Conservation (phyloP, 768 basidiomycete genomes). For the Leccinum disarticulatum region DNA sequence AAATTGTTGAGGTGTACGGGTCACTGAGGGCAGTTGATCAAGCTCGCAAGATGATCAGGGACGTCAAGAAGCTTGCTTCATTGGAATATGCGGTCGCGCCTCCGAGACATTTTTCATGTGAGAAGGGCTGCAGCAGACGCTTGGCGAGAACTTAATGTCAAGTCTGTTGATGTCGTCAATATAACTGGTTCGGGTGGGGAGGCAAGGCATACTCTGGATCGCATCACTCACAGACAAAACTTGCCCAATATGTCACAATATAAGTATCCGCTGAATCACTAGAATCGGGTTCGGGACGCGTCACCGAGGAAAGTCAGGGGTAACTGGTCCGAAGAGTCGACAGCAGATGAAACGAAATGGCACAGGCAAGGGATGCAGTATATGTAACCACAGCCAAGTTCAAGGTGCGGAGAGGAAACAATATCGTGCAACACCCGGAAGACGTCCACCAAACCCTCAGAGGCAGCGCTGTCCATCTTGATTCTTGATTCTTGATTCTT, state of each 20-base stretch:
- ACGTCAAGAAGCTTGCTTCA: constrained; percentile 44
- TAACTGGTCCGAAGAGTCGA: constrained; percentile 51
- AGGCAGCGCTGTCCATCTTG: constrained; percentile 67
- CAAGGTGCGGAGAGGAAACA: constrained; percentile 40
- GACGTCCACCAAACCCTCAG: constrained; percentile 20
- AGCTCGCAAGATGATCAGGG: constrained; percentile 45
- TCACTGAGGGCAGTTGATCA: constrained; percentile 10
- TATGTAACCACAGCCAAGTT: constrained; percentile 59
- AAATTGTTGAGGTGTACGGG: constrained; percentile 45
- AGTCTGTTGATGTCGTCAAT: constrained; percentile 39
- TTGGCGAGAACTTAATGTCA: constrained; percentile 29
- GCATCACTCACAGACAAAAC: constrained; percentile 36
- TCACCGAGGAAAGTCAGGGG: constrained; percentile 70
- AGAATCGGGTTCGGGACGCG: constrained; percentile 49
- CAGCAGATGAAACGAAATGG: constrained; percentile 55
- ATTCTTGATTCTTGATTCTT: constrained; percentile 55
- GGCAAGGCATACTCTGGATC: constrained; percentile 45
- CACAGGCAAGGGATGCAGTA: constrained; percentile 66
- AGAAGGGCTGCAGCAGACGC: constrained; percentile 52
- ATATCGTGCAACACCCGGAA: constrained; percentile 12
- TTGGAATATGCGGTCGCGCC: constrained; percentile 23
- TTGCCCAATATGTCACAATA: constrained; percentile 65
- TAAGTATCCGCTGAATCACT: constrained; percentile 43
- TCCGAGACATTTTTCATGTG: constrained; percentile 47
- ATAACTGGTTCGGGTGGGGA: constrained; percentile 57